phyloP scores from a whole-genome alignment of 2,329 filamentous ascomycete species.

The Ophiostoma piceae region DNA sequence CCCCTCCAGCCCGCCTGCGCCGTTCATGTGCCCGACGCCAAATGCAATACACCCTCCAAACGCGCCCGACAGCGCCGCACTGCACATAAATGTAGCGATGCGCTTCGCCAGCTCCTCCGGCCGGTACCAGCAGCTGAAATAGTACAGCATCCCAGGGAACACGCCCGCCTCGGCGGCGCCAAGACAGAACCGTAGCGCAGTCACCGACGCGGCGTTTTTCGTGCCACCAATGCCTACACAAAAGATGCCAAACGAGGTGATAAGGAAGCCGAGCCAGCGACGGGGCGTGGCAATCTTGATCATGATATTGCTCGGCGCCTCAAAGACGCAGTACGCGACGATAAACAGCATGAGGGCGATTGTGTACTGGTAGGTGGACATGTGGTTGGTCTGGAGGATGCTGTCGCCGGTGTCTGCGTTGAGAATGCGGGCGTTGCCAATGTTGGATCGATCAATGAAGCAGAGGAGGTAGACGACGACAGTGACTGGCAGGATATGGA shows the following conservation, averaged over 20 bases:
- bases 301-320: slow-evolving; percentile 62
- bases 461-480: not conserved
- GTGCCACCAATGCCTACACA: not conserved
- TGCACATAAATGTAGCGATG: not conserved
- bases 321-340: slow-evolving; percentile 55
- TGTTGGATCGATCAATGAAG: not conserved
- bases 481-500: not conserved
- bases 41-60: not conserved
- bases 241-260: slow-evolving; percentile 57
- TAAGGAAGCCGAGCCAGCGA: slow-evolving; percentile 61
- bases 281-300: slow-evolving; percentile 59
- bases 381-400: slow-evolving; percentile 56
- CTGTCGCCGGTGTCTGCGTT: slow-evolving; percentile 57
- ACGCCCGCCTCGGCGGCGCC: not conserved
- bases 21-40: not conserved
- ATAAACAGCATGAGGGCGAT: slow-evolving; percentile 56
- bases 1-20: not conserved
- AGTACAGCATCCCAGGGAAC: not conserved
- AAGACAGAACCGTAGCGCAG: not conserved
- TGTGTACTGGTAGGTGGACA: slow-evolving; percentile 58
- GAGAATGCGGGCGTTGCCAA: slow-evolving; percentile 54
- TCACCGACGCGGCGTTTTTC: not conserved
- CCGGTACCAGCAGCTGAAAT: not conserved
- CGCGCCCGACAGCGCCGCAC: not conserved
- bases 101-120: not conserved